Evolutionary conservation across 2,329 filamentous ascomycete species (phyloP).

Genomic region (Claviceps sp.): DNA sequence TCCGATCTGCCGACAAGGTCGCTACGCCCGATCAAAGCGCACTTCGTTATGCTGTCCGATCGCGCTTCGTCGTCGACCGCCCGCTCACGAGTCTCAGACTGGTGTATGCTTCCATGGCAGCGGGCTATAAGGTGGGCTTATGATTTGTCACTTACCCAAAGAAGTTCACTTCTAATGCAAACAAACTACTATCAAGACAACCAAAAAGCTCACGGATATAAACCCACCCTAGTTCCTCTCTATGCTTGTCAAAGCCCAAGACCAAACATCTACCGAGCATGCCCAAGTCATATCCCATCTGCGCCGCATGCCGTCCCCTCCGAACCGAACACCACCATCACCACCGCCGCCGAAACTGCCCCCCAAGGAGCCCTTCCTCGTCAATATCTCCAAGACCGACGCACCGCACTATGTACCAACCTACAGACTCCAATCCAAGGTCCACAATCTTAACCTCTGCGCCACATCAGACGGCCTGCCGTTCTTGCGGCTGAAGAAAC

Average conservation of each 20-base stretch:
- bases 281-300: constrained; percentile 28
- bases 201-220: neutral
- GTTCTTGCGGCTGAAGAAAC: constrained; percentile 53
- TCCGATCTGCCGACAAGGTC: constrained; percentile 42
- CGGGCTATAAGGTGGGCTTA: constrained; percentile 50
- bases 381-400: constrained; percentile 20
- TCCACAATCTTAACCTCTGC: constrained; percentile 40
- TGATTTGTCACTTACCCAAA: no score
- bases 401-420: constrained; percentile 34
- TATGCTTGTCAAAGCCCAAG: constrained; percentile 25
- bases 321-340: constrained; percentile 6
- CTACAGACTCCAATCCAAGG: constrained; percentile 23
- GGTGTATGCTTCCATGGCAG: constrained; percentile 46
- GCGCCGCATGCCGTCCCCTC: constrained; percentile 14
- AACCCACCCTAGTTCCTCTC: constrained; percentile 21
- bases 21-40: constrained; percentile 31
- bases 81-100: constrained; percentile 44
- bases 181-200: neutral
- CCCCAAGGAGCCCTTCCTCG: constrained; percentile 17
- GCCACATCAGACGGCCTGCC: constrained; percentile 42
- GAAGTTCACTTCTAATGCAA: neutral
- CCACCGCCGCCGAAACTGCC: constrained; percentile 7
- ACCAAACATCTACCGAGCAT: constrained; percentile 26
- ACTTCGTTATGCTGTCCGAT: constrained; percentile 38
- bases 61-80: constrained; percentile 48